phyloP scores from a whole-genome alignment of 768 basidiomycete genomes.

The Tylopilus balloui region DNA sequence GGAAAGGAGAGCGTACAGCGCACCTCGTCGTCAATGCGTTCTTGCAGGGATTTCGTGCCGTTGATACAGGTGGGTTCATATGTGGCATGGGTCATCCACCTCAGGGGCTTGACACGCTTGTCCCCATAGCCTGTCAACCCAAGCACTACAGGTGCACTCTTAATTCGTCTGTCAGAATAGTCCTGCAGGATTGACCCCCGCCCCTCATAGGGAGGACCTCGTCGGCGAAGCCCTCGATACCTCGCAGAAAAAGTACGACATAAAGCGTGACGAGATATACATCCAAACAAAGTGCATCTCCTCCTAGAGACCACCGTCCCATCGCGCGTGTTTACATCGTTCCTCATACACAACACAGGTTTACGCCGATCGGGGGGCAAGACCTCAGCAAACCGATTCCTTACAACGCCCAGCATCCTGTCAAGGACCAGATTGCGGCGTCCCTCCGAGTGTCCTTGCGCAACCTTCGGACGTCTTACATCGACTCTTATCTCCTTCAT shows the following conservation, averaged over 20 bases:
- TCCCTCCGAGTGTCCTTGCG: constrained; percentile 62
- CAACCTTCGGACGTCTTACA: constrained; percentile 66
- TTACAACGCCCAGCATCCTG: constrained; percentile 51
- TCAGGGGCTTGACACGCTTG: constrained; percentile 15
- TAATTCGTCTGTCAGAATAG: not conserved
- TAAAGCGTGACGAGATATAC: constrained; percentile 67
- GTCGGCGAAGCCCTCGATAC: constrained; percentile 69
- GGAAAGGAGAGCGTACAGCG: constrained; percentile 75
- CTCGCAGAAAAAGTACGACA: constrained; percentile 51
- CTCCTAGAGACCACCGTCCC: not conserved
- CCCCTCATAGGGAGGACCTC: constrained; percentile 60
- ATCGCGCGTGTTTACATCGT: constrained; percentile 1
- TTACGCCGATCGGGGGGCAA: constrained; percentile 71
- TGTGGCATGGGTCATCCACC: not conserved
- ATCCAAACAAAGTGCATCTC: constrained; percentile 70
- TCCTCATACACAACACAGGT: constrained; percentile 39
- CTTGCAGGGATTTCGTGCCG: constrained; percentile 70
- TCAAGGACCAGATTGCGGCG: constrained; percentile 55
- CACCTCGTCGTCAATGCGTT: constrained; percentile 68
- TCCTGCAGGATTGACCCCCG: not conserved
- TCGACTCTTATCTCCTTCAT: constrained; percentile 79
- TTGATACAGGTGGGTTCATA: constrained; percentile 69
- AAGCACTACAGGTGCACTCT: constrained; percentile 61
- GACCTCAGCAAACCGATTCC: constrained; percentile 67
- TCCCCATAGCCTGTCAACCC: constrained; percentile 53